Percentiles rank a stretch among this genome's conserved stretches.
Evolutionary conservation across 2,329 filamentous ascomycete species (phyloP).

Genomic region (Scedosporium boydii): DNA sequence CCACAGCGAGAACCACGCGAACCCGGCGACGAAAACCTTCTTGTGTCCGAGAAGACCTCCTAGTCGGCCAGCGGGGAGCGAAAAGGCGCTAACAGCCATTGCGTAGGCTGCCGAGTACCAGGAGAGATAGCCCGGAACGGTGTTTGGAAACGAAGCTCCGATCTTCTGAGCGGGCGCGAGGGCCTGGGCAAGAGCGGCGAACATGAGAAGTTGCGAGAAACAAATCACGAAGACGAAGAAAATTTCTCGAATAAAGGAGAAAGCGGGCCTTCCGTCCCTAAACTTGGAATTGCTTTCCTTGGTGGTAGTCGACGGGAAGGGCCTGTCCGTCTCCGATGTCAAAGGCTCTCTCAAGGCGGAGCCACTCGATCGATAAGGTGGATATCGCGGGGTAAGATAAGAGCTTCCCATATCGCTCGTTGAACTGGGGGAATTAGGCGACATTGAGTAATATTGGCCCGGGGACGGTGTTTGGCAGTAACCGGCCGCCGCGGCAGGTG

Average conservation of each 20-base stretch:
- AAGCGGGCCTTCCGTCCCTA: neutral
- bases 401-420: neutral
- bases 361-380: neutral
- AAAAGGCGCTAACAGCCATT: constrained; percentile 46
- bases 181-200: constrained; percentile 8
- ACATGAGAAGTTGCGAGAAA: constrained; percentile 7
- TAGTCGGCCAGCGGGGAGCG: constrained; percentile 45
- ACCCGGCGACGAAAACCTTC: constrained; percentile 41
- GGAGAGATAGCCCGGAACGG: constrained; percentile 32
- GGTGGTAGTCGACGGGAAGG: neutral
- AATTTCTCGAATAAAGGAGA: constrained; percentile 10
- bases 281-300: neutral
- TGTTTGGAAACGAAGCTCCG: constrained; percentile 27
- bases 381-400: constrained; percentile 2
- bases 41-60: constrained; percentile 51
- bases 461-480: neutral
- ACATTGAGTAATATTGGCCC: neutral
- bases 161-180: constrained; percentile 9
- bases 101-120: constrained; percentile 51
- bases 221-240: constrained; percentile 9
- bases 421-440: neutral
- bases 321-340: neutral
- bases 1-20: constrained; percentile 45
- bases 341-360: neutral
- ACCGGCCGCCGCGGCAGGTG: neutral